Evolutionary conservation across 495 filamentous ascomycete genomes (phyloP), one percentile per base, ranked within the genome.

Genomic region (Hypoxylon lienhwacheense): DNA sequence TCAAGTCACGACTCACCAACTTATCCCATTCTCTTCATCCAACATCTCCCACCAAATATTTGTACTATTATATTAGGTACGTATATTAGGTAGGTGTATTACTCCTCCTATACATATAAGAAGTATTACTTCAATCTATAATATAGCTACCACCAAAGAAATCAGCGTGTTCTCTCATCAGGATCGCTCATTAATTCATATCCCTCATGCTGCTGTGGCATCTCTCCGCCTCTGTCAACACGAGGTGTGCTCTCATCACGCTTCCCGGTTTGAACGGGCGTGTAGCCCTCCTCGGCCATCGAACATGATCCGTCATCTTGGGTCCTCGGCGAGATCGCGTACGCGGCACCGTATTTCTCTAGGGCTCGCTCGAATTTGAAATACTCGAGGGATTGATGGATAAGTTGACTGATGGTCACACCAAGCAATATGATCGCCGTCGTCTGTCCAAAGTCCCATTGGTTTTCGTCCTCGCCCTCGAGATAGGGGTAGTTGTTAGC

Each of bases 381-480:
- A 34, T 65, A 71, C 45, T 58, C 51, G n/a, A 59, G 47, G 21
- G 46, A 53, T 29, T 71, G 67, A 5, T 37, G 29, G 4, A 67
- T 4, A 3, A 68, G 47, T 34, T 73, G 61, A 1, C 51, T 25
- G 16, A 67, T n/a, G 5, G 70, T 59, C 50, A 68, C 40, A 0
- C 19, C 61, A 7, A 73, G 63, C 17, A 73, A 50, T 11, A 73
- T 26, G 6, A 61, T 62, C 2, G 68, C 68, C 10, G 66, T 70
- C 3, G 70, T 73, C 57, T 73, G 70, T 1, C 70, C 70, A 40
- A 73, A 71, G 35, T 73, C 68, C 68, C 70, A 71, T 1, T 49
- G 47, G 47, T 70, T 68, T 58, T 73, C 70, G 15, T 54, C 64
- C 15, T 65, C 59, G 12, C 63, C 62, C 28, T 70, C 70, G 17